Base-by-base conservation (phyloP, 495 filamentous ascomycete genomes). In the Halenospora varia region DNA sequence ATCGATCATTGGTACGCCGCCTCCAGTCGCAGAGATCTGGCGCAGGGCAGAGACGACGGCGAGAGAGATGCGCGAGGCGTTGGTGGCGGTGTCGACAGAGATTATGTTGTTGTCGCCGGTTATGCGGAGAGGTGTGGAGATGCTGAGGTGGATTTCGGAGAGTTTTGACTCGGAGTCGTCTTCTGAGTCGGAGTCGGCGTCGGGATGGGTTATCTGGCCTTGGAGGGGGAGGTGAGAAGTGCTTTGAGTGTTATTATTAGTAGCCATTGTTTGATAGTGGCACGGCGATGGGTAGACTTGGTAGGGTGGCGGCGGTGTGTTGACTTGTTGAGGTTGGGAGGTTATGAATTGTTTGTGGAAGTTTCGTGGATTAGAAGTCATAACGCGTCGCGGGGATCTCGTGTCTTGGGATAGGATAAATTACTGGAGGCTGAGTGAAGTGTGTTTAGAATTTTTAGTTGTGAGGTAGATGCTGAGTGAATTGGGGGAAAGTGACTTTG, bases 1-100 rank as follows among this genome's bases (percentile, higher is more conserved):
- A 54, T 70, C 63, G 46, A 68, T 60, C 65, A 70, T 66, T 18
- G 65, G 65, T 11, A 70, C 50, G 23, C 62, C 63, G 25, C 57
- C 46, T 17, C 25, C 54, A 23, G 46, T 51, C 23, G 55, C 51
- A 49, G 53, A 61, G 47, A 60, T 54, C 23, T 59, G 47, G n/a
- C 57, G 55, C 24, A 70, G 55, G 1, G 62, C 55, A 10, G n/a
- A 6, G 40, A 64, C 46, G n/a, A 70, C 41, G 11, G 57, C 62
- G 2, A 25, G 13, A 15, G 60, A 53, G 46, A 67, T 62, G 25
- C 51, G 52, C 26, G 11, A 52, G 11, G 53, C 55, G 39, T 22
- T 44, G n/a, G 22, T 6, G 22, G 57, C 26, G 42, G 59, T 9
- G 23, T 64, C 60, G 19, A 60, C 4, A 18, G 18, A 39, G 46